phyloP scores from a whole-genome alignment of 2,329 filamentous ascomycete species.

The Zymoseptoria crescenta region DNA sequence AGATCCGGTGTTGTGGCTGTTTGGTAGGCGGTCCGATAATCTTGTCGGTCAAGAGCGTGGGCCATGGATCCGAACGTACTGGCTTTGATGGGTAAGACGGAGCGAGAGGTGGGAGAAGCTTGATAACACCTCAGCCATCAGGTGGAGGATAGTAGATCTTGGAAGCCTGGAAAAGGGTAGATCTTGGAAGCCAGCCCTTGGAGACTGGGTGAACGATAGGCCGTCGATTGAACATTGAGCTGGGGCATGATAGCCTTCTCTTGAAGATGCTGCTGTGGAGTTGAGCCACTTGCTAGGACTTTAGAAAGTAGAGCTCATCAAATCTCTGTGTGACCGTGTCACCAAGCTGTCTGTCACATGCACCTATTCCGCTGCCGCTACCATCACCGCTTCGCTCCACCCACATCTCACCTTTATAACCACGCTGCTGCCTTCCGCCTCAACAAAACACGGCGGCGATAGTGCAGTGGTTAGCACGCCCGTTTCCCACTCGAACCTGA shows the following conservation, averaged over 20 bases:
- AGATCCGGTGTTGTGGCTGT: too few relatives aligned
- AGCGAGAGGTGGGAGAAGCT: not conserved
- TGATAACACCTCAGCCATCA: not conserved
- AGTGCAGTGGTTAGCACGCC: constrained; percentile 1
- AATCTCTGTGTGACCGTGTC: not conserved
- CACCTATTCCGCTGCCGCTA: not conserved
- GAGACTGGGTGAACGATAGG: not conserved
- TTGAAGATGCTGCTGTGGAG: not conserved
- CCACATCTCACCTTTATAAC: not conserved
- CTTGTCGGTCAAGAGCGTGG: too few relatives aligned
- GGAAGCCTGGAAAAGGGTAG: too few relatives aligned
- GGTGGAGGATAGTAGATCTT: too few relatives aligned
- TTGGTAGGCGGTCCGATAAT: too few relatives aligned
- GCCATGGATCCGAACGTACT: not conserved
- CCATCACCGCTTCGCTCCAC: not conserved
- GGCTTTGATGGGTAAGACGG: not conserved
- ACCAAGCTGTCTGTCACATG: not conserved
- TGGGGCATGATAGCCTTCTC: not conserved
- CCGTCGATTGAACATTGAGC: not conserved
- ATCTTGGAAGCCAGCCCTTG: not conserved
- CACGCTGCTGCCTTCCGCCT: not conserved
- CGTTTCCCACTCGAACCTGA: not conserved
- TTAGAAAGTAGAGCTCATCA: too few relatives aligned
- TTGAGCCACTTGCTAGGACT: not conserved
- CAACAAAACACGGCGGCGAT: not conserved